phyloP scores from a whole-genome alignment of 2,329 filamentous ascomycete genomes.

The Cladorrhinum sp. region DNA sequence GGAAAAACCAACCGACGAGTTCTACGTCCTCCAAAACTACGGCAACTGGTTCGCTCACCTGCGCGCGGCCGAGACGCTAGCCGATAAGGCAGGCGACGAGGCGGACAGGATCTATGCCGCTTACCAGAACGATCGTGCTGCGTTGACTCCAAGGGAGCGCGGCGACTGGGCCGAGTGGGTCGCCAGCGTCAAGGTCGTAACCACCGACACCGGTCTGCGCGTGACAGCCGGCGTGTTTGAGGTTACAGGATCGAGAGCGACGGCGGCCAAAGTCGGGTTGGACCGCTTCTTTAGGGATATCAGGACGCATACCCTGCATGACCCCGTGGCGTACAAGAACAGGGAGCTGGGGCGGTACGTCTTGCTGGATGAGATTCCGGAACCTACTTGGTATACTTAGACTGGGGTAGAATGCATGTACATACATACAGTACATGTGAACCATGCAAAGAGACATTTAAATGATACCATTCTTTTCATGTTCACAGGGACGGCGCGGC shows the following conservation, averaged over 20 bases:
- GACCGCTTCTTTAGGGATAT: constrained; percentile 66
- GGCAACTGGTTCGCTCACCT: constrained; percentile 62
- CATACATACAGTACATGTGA: no score
- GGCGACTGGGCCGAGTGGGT: constrained; percentile 62
- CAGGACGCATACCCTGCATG: constrained; percentile 63
- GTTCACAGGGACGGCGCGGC: no score
- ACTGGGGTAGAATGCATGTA: no score
- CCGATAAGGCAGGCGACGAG: constrained; percentile 52
- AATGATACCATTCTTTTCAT: no score
- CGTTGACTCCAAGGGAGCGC: constrained; percentile 48
- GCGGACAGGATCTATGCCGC: constrained; percentile 46
- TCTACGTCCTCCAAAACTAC: constrained; percentile 63
- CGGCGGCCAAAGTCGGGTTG: constrained; percentile 55
- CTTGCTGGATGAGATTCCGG: constrained; percentile 54
- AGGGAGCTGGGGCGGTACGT: constrained; percentile 57
- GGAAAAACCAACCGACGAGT: constrained; percentile 56
- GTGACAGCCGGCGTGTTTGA: constrained; percentile 63
- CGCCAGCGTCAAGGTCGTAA: constrained; percentile 59
- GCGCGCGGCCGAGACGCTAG: constrained; percentile 56
- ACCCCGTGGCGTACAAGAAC: constrained; percentile 66
- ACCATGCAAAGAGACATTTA: no score
- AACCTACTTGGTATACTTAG: constrained; percentile 59
- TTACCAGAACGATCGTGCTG: constrained; percentile 39
- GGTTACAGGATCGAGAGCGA: constrained; percentile 58
- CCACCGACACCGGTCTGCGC: constrained; percentile 56